Evolutionary conservation across 805 yeast species (phyloP).

Genomic region (Starmerella stigmatis): DNA sequence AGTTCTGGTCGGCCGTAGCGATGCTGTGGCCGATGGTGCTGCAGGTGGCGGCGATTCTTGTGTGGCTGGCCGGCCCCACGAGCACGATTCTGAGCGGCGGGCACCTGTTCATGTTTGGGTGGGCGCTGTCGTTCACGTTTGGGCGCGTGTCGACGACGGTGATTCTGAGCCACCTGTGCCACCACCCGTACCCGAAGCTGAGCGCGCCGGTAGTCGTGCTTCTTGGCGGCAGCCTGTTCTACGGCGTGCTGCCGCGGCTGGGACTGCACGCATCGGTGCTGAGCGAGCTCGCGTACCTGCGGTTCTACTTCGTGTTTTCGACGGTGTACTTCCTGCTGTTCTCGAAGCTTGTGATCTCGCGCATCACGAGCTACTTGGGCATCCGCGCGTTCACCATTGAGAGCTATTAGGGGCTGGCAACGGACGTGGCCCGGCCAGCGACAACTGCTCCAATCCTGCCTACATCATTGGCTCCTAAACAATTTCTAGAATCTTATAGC

Average conservation of each 20-base stretch:
- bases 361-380: slow-evolving; percentile 71
- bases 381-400: slow-evolving; percentile 68
- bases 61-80: slow-evolving; percentile 39
- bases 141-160: slow-evolving; percentile 57
- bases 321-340: slow-evolving; percentile 55
- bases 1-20: slow-evolving; percentile 24
- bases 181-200: slow-evolving; percentile 64
- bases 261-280: slow-evolving; percentile 31
- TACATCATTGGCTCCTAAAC: too few species aligned
- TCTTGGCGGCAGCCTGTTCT: slow-evolving; percentile 30
- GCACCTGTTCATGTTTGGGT: slow-evolving; percentile 60
- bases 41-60: slow-evolving; percentile 41
- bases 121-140: slow-evolving; percentile 70
- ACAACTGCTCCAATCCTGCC: too few species aligned
- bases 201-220: slow-evolving; percentile 53
- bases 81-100: slow-evolving; percentile 35
- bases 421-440: background rate
- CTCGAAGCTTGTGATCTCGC: slow-evolving; percentile 64
- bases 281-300: slow-evolving; percentile 36
- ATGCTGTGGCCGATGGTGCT: slow-evolving; percentile 53
- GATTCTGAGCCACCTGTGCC: slow-evolving; percentile 76
- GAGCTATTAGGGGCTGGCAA: background rate
- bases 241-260: slow-evolving; percentile 41
- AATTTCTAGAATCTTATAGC: too few species aligned
- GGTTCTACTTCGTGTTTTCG: slow-evolving; percentile 53